phyloP scores from a whole-genome alignment of 2,329 filamentous ascomycete species.

The Colletotrichum sojae region DNA sequence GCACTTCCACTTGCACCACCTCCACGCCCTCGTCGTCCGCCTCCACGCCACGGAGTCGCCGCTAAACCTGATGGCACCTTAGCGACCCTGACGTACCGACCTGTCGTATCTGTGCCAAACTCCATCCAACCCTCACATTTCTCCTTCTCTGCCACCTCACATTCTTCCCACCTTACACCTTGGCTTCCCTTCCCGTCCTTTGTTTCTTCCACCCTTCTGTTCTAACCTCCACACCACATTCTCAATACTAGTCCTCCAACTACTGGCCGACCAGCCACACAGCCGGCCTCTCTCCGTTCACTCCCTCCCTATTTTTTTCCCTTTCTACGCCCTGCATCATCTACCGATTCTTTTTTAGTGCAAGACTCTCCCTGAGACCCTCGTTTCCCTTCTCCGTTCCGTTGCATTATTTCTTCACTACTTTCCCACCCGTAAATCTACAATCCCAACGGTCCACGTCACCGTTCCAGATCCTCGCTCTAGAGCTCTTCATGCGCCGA shows the following conservation, averaged over 20 bases:
- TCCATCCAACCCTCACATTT: constrained; percentile 34
- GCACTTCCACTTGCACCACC: constrained; percentile 5
- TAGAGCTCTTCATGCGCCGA: constrained; percentile 35
- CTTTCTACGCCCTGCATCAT: constrained; percentile 20
- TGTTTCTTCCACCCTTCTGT: constrained; percentile 22
- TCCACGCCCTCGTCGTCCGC: not conserved
- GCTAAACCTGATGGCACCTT: constrained; percentile 22
- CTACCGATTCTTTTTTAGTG: constrained; percentile 32
- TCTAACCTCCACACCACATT: constrained; percentile 45
- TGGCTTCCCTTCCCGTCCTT: constrained; percentile 39
- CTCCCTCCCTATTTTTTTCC: constrained; percentile 26
- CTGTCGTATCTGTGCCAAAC: constrained; percentile 30
- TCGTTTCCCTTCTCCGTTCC: constrained; percentile 23
- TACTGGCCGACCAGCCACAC: constrained; percentile 39
- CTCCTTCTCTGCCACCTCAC: constrained; percentile 20
- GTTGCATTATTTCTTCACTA: constrained; percentile 13
- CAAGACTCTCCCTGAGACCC: constrained; percentile 37
- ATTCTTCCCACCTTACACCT: constrained; percentile 23
- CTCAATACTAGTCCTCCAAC: constrained; percentile 32
- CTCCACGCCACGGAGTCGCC: constrained; percentile 26
- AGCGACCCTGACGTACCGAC: constrained; percentile 20
- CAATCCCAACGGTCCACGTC: constrained; percentile 15
- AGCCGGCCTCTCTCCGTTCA: constrained; percentile 35
- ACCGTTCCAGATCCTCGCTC: constrained; percentile 1
- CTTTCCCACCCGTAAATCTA: constrained; percentile 19